Evolutionary conservation across 192 early-diverging fungal genomes (phyloP).

Genomic region (Chytriomyces sp.): DNA sequence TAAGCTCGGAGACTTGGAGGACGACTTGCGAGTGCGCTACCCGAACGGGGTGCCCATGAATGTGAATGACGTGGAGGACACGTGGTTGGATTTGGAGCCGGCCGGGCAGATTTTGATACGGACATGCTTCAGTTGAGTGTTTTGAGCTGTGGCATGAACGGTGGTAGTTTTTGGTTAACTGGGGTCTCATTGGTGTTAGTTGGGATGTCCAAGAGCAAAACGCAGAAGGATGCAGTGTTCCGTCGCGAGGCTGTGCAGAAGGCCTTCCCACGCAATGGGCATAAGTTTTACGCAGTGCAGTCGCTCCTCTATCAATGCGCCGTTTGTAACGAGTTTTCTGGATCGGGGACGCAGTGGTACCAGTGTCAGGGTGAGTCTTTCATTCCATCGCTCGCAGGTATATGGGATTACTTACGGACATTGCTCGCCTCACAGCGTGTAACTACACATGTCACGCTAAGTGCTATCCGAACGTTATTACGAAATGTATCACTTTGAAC

Average conservation of each 20-base stretch:
- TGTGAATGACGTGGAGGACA: constrained; percentile 65
- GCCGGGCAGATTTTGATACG: constrained; percentile 85
- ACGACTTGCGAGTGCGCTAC: constrained; percentile 65
- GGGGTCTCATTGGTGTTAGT: neutral
- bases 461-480: constrained; percentile 86
- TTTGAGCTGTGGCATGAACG: neutral
- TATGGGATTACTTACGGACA: neutral
- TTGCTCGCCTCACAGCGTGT: constrained; percentile 68
- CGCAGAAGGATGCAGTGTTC: constrained; percentile 35
- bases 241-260: constrained; percentile 57
- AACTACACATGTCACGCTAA: constrained; percentile 87
- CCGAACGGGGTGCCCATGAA: constrained; percentile 26
- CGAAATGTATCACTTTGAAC: constrained; percentile 78
- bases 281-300: constrained; percentile 83
- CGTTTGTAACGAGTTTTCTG: constrained; percentile 88
- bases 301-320: constrained; percentile 97
- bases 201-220: constrained; percentile 37
- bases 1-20: constrained; percentile 86
- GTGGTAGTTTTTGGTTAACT: neutral
- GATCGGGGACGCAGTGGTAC: constrained; percentile 69
- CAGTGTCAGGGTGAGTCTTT: constrained; percentile 79
- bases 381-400: neutral
- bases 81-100: constrained; percentile 91
- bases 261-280: constrained; percentile 72
- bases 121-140: constrained; percentile 74